These are phyloP conservation scores for Citrullus mucosospermus DNA, from an alignment of 306 rosid species.

Conservation along the genomic window DNA sequence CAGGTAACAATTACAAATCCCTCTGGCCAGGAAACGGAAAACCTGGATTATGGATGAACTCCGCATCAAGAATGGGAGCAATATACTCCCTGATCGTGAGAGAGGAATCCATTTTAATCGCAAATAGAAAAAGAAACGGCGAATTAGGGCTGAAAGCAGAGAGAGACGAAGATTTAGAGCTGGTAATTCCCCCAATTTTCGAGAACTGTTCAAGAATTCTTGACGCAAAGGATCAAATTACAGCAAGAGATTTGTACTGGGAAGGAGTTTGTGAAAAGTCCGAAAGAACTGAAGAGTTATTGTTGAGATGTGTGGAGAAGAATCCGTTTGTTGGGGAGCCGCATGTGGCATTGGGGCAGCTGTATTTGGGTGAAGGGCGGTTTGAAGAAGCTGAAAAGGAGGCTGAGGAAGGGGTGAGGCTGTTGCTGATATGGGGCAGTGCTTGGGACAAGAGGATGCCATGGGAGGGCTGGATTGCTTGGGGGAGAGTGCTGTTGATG, in stretches of 20 bases:
- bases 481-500: conserved; percentile 61
- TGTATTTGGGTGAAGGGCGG: conserved; percentile 32
- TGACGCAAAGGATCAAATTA: conserved; percentile 51
- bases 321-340: conserved; percentile 82
- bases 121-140: conserved; percentile 18
- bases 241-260: conserved; percentile 76
- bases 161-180: conserved; percentile 50
- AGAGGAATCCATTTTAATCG: conserved; percentile 52
- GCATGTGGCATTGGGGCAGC: conserved; percentile 53
- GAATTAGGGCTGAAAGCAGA: neutral
- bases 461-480: conserved; percentile 95
- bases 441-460: conserved; percentile 90
- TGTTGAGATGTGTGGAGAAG: conserved; percentile 39
- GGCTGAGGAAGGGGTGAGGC: conserved; percentile 53
- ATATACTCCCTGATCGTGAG: conserved; percentile 45
- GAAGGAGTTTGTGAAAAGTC: conserved; percentile 42
- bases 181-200: conserved; percentile 56
- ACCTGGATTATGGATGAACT: conserved; percentile 82
- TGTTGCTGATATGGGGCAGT: conserved; percentile 63
- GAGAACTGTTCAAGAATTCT: conserved; percentile 47
- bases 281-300: conserved; percentile 36
- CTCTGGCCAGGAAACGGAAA: conserved; percentile 76
- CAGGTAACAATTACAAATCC: conserved; percentile 38
- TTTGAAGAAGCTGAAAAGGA: conserved; percentile 60
- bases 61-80: conserved; percentile 64